A percentile compares a stretch with the other conserved stretches of the same genome.
Evolutionary conservation across 768 basidiomycete genomes (phyloP).

Genomic region (Tulasnella sp.): DNA sequence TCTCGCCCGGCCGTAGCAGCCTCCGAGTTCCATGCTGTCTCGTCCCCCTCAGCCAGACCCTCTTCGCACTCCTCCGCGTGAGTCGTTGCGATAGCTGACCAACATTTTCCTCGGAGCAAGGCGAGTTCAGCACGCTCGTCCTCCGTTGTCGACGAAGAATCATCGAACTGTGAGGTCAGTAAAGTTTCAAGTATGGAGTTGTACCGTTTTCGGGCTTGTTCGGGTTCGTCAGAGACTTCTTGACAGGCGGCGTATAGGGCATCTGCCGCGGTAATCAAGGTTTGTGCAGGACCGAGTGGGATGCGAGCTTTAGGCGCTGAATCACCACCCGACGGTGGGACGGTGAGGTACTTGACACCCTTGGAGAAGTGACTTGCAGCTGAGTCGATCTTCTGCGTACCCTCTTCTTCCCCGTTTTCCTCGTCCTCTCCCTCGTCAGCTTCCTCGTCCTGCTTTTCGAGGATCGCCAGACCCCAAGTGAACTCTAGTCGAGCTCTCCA

Average conservation of each 20-base stretch:
- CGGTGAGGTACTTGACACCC: not conserved
- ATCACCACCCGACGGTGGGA: not conserved
- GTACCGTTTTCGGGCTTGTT: slow-evolving; percentile 29
- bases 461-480: slow-evolving; percentile 4
- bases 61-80: slow-evolving; percentile 36
- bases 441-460: not conserved
- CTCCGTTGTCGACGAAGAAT: not conserved
- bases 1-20: slow-evolving; percentile 58
- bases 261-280: slow-evolving; percentile 46
- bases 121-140: not conserved
- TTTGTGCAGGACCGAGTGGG: slow-evolving; percentile 56
- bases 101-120: not conserved
- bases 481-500: slow-evolving; percentile 40
- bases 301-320: slow-evolving; percentile 47
- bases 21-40: slow-evolving; percentile 47
- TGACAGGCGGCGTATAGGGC: slow-evolving; percentile 55
- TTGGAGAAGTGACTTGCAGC: not conserved
- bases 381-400: not conserved
- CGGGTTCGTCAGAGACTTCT: slow-evolving; percentile 55
- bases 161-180: not conserved
- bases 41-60: slow-evolving; percentile 54
- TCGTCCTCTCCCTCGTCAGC: not conserved
- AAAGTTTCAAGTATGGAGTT: slow-evolving; percentile 2
- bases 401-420: not conserved
- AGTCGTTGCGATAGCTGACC: not conserved